phyloP scores from a whole-genome alignment of 2,329 filamentous ascomycete species.

The Colletotrichum cereale region DNA sequence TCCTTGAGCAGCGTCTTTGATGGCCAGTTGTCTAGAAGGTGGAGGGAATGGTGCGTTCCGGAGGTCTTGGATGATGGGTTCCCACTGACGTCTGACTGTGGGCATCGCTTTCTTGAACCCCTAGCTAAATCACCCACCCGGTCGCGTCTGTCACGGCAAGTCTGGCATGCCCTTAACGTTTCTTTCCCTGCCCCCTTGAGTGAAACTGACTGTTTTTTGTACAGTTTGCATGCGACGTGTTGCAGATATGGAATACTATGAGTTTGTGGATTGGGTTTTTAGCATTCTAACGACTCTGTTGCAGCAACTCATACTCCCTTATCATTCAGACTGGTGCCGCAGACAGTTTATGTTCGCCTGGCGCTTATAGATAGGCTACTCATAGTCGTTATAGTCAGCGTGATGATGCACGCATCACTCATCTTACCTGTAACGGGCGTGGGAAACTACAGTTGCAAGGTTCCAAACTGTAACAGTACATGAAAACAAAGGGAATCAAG shows the following conservation, averaged over 20 bases:
- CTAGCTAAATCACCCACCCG: not conserved
- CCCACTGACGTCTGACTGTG: not conserved
- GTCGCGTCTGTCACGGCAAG: not conserved
- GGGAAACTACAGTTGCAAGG: not conserved
- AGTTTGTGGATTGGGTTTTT: not conserved
- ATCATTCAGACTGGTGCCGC: too few species aligned
- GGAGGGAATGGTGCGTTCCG: not conserved
- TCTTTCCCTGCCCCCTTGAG: not conserved
- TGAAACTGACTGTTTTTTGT: not conserved
- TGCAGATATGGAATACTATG: not conserved
- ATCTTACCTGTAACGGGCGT: not conserved
- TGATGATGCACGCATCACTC: not conserved
- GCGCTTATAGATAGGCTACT: not conserved
- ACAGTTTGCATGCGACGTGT: not conserved
- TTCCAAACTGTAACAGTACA: not conserved
- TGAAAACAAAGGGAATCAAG: not conserved
- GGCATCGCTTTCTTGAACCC: not conserved
- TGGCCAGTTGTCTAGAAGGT: not conserved
- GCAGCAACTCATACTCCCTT: not conserved
- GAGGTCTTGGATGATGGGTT: not conserved
- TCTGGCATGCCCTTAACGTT: not conserved
- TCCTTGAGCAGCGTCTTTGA: not conserved
- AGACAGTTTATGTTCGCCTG: not conserved
- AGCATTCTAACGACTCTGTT: not conserved
- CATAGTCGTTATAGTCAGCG: not conserved